Base-by-base conservation (phyloP, 805 yeast species). In the Yarrowia sp. region DNA sequence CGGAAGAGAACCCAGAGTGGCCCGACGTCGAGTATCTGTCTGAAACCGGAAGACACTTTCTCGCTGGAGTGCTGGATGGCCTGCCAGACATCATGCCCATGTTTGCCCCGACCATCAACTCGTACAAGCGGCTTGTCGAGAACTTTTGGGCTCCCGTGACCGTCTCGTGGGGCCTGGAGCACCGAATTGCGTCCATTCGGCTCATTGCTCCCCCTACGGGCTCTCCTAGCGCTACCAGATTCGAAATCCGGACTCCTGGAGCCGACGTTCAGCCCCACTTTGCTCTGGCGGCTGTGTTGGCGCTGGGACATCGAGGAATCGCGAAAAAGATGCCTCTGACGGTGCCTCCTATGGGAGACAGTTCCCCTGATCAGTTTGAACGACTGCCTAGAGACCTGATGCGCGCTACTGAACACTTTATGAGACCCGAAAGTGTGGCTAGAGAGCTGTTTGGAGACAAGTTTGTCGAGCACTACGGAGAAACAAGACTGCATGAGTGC, bases 81-180 rank as follows among this genome's bases (percentile, higher is more conserved):
- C 63, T 72, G 42, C 63, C 66, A 8, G 72, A 72, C 62, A 66
- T 72, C n/a, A 72, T 72, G 75, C 73, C 74, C 25, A 59, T 72
- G 58, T 64, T 72, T 47, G 75, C 75, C 2, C 75, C 75, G 2
- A 72, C 70, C 18, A 66, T 72, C 63, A 72, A 72, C 65, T 72
- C 75, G 9, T 72, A 72, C 65, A 72, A 72, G 62, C 68, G 75
- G 2, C 67, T 72, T 12, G 74, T 71, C 47, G 74, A 72, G 61
- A 63, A 67, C 63, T 72, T 68, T 56, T 72, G 74, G 74, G 75
- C 75, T n/a, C 75, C 75, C 5, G 70, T 70, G 18, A 71, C 75
- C 12, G 72, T 70, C 7, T 66, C 71, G 10, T 72, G 75, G 75
- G 75, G 75, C 3, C 63, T 67, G 14, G 75, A 72, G 62, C 73